A percentile compares a stretch with the other conserved stretches of the same genome.
Conservation (phyloP, 108 stramenopile species). For the Chaetoceros muelleri region DNA sequence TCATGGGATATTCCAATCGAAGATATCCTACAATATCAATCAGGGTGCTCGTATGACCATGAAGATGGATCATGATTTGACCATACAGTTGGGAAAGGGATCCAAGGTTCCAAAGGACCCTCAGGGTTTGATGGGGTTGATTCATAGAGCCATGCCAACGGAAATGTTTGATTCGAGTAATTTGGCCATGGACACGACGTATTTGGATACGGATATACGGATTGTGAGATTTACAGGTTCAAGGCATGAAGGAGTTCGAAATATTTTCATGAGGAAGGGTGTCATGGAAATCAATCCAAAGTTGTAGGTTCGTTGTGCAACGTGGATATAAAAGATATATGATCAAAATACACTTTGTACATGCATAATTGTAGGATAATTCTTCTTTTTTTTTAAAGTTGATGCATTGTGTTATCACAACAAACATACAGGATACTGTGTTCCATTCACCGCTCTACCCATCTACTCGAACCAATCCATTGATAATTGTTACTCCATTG, state of each 20-base stretch:
- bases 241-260: conserved; percentile 47
- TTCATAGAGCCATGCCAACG: conserved; percentile 47
- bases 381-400: too few relatives aligned
- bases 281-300: conserved; percentile 34
- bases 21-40: conserved; percentile 46
- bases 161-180: conserved; percentile 57
- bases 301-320: too few relatives aligned
- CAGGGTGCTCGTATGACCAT: conserved; percentile 54
- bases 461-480: too few relatives aligned
- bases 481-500: too few relatives aligned
- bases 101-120: conserved; percentile 42
- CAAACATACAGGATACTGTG: too few relatives aligned
- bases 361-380: too few relatives aligned
- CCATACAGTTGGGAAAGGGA: conserved; percentile 24
- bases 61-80: conserved; percentile 27
- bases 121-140: conserved; percentile 30
- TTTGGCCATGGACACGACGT: conserved; percentile 62
- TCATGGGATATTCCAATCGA: conserved; percentile 36
- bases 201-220: conserved; percentile 54
- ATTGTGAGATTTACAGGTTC: conserved; percentile 55
- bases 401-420: too few relatives aligned
- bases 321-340: too few relatives aligned
- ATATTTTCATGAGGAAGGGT: conserved; percentile 49
- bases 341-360: too few relatives aligned
- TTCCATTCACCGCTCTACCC: too few relatives aligned